Evolutionary conservation across 495 filamentous ascomycete genomes (phyloP), one percentile per base, ranked within the genome.

Genomic region (Aspergillus coremiiformis): DNA sequence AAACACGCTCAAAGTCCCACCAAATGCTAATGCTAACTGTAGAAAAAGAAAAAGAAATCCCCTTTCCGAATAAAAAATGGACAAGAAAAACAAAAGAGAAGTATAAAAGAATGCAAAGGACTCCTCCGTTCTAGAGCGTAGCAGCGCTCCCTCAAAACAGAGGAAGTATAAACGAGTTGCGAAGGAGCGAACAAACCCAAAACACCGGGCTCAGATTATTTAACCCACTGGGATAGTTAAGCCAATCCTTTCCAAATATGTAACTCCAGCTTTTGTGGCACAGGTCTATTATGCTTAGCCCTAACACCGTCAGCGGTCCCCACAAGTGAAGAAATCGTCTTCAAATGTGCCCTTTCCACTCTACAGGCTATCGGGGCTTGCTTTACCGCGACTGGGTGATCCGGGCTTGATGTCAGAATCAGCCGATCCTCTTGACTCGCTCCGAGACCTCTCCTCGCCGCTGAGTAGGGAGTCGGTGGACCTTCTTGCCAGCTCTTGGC

Each of bases 401-500:
- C 43, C 27, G 52, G 57, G 41, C 44, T 54, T 21, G 23, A 41
- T 24, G 21, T 51, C 24, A 39, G 32, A 35, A 26, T 24, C 39
- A 53, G 33, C 55, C 12, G 56, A 57, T 2, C 54, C 58, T 29
- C 52, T 44, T 1, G 52, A 64, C 4, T 42, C 51, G 26, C 53
- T 55, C 12, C 61, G 60, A 21, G 62, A 48, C 15, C 50, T 51
- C 3, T 57, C 49, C 30, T 64, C 58, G 6, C 62, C 61, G 19
- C 47, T 57, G 24, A 52, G 49, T 22, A 66, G 30, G 7, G 60
- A 55, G 6, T 72, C 71, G 2, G 59, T 54, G 10, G 67, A 67
- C 44, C 61, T 67, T 54, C 68, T 72, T 2, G 70, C 66, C 49
- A 80, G 60, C 52, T 82, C 79, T 51, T 76, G 66, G 39, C 63